Evolutionary conservation across 441 rosid species (phyloP).

Genomic region (Mallotus repandus): DNA sequence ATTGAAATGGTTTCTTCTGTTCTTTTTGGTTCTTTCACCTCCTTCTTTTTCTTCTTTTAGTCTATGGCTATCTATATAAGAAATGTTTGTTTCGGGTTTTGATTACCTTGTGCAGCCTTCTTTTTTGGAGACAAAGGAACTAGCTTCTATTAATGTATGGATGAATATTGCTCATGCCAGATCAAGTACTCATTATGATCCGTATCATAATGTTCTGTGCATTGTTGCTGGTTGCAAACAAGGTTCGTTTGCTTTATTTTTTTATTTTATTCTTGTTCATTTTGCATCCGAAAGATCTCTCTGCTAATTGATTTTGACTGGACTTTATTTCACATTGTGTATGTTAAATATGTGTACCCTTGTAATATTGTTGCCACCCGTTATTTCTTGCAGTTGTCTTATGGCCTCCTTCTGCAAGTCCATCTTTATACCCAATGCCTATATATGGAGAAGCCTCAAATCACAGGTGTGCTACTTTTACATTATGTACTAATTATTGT

Average conservation of each 20-base stretch:
- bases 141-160: constrained; percentile 84
- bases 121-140: constrained; percentile 47
- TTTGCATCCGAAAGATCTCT: neutral
- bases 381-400: constrained; percentile 54
- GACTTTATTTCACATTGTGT: neutral
- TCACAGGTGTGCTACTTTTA: constrained; percentile 60
- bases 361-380: neutral
- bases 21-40: constrained; percentile 3
- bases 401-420: constrained; percentile 89
- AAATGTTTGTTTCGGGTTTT: constrained; percentile 1
- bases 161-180: constrained; percentile 77
- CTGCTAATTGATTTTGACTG: neutral
- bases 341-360: neutral
- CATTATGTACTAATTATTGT: neutral
- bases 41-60: constrained; percentile 3
- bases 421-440: constrained; percentile 83
- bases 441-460: constrained; percentile 93
- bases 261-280: neutral
- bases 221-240: constrained; percentile 71
- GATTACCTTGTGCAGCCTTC: constrained; percentile 52
- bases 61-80: constrained; percentile 10
- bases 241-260: constrained; percentile 40
- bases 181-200: constrained; percentile 87
- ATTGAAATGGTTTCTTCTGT: constrained; percentile 44
- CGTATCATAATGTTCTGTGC: constrained; percentile 85